Evolutionary conservation across 768 basidiomycete genomes (phyloP).

Genomic region (Lactarius evosmus): DNA sequence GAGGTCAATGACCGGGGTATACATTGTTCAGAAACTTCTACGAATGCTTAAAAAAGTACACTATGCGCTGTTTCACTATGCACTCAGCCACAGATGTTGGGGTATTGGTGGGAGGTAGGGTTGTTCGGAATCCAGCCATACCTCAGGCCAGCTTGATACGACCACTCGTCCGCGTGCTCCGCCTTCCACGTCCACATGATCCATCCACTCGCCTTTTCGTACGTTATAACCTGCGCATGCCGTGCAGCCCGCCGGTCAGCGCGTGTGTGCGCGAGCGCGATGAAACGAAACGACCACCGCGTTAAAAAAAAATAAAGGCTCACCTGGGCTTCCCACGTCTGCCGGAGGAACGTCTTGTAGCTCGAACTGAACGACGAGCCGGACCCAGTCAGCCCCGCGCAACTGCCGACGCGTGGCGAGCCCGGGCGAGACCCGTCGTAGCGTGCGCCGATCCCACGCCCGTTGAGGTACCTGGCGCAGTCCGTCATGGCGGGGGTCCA

Average conservation of each 20-base stretch:
- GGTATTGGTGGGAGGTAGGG: constrained; percentile 51
- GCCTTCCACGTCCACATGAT: constrained; percentile 85
- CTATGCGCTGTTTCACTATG: background rate
- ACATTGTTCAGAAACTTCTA: too few relatives aligned
- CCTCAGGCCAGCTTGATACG: constrained; percentile 74
- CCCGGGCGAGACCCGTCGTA: constrained; percentile 60
- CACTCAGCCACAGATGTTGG: constrained; percentile 53
- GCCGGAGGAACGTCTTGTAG: constrained; percentile 80
- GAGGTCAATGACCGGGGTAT: background rate
- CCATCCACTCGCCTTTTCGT: constrained; percentile 68
- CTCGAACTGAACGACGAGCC: constrained; percentile 66
- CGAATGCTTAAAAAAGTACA: background rate
- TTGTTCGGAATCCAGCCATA: constrained; percentile 82
- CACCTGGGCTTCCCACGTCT: constrained; percentile 83
- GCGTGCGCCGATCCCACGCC: constrained; percentile 63
- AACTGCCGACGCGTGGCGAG: constrained; percentile 68
- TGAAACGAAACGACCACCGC: too few relatives aligned
- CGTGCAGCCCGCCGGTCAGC: background rate
- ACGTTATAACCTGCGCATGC: constrained; percentile 44
- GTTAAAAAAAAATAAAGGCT: background rate
- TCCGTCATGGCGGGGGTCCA: constrained; percentile 78
- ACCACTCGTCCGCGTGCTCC: constrained; percentile 84
- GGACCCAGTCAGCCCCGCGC: constrained; percentile 67
- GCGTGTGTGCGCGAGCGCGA: too few relatives aligned
- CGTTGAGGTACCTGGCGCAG: constrained; percentile 80